phyloP scores from a whole-genome alignment of 805 yeast species.

The Candida sakaeoensis region DNA sequence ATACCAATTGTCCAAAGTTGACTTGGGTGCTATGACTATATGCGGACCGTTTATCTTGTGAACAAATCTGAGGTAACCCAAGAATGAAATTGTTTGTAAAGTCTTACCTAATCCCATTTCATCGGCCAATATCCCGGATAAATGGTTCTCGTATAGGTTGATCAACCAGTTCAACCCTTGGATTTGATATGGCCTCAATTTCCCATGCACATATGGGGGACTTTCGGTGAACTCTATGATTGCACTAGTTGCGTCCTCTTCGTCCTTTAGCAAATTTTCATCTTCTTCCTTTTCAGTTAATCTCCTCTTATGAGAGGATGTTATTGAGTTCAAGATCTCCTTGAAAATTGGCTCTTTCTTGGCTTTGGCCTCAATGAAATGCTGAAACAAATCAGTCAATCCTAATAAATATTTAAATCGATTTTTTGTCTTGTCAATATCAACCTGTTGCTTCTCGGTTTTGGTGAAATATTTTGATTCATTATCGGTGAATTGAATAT shows the following conservation, averaged over 20 bases:
- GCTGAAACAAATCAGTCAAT: constrained; percentile 61
- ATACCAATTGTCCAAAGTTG: constrained; percentile 77
- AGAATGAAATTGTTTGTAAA: constrained; percentile 70
- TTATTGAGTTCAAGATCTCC: constrained; percentile 45
- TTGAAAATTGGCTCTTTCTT: constrained; percentile 53
- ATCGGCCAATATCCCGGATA: constrained; percentile 77
- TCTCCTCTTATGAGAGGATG: constrained; percentile 37
- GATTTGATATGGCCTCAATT: constrained; percentile 68
- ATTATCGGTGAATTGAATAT: constrained; percentile 9
- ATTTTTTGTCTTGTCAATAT: constrained; percentile 55
- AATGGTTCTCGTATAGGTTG: constrained; percentile 59
- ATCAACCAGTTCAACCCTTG: constrained; percentile 82
- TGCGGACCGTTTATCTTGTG: constrained; percentile 66
- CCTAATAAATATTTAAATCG: constrained; percentile 63
- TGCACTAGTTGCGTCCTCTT: constrained; percentile 23
- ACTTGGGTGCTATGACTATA: constrained; percentile 73
- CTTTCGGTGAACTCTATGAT: constrained; percentile 46
- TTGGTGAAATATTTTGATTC: constrained; percentile 28
- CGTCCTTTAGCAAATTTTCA: constrained; percentile 66
- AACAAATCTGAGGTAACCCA: constrained; percentile 67
- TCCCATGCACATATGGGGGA: constrained; percentile 54
- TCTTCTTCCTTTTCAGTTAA: constrained; percentile 79
- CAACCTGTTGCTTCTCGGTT: constrained; percentile 38
- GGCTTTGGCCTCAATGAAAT: constrained; percentile 62
- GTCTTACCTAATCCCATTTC: constrained; percentile 88